Base-by-base conservation (phyloP, 1,284 basidiomycete species). In the Cryptococcus sp. region DNA sequence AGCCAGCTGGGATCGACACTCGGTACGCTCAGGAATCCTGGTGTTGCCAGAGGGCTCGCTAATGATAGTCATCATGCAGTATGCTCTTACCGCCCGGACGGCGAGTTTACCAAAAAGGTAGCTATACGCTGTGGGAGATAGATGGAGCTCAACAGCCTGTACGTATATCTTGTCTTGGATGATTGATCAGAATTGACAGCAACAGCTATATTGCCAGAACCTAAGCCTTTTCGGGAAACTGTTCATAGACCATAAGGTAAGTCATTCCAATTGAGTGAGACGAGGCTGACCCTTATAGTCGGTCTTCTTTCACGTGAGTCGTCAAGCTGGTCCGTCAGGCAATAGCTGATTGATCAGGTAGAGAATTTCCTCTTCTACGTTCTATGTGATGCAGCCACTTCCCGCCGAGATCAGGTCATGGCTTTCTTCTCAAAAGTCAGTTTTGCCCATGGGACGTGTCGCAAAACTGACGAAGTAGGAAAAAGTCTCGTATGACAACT, bases 201-300 rank as follows among this genome's bases (percentile, higher is more conserved):
- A 53, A 4, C 66, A 94, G 90, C 80, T 97, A 10, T 98, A 94
- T 68, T 96, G 91, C 70, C 94, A 98, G 73, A 94, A 94, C 66
- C 78, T 98, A 24, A 88, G 91, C 28, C 79, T 98, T 2, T 98
- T 98, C 66, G 94, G 93, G 40, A 98, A 98, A 73, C 80, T 98
- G n/a, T 98, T 98, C 74, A 97, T 98, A 67, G 94, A 98, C 67
- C 88, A 94, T 67, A 98, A 98, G 53, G 73, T 74, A 40, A 18
- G 70, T 53, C 4, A 9, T 32, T 44, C 14, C 11, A 10, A 28
- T 11, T 16, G 36, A 18, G 14, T 22, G 41, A 19, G 11, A 46
- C 44, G 9, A 19, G 14, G 16, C 9, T 32, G n/a, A 24, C 22
- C 4, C 7, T 32, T 19, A 48, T 50, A 75, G 79, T 96, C 93